Evolutionary conservation across 2,329 filamentous ascomycete genomes (phyloP), one percentile per base, ranked within the genome.

Genomic region (Talaromyces sp.): DNA sequence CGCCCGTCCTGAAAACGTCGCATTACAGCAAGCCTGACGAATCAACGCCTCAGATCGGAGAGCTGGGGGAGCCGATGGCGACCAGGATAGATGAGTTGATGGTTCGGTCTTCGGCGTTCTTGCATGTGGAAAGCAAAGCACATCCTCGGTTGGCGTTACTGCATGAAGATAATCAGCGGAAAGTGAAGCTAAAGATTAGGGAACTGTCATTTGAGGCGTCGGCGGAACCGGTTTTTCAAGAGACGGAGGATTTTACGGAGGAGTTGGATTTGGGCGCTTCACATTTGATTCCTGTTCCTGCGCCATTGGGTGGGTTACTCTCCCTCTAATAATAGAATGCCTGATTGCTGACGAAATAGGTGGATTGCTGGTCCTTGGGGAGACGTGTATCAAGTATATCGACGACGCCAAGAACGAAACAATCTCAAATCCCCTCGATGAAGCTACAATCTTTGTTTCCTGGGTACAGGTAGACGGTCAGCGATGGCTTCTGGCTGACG

Each of bases 401-500:
- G 90, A 96, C 70, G 90, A 92, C 64, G 83, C 89, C 37, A 90
- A 79, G 25, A 88, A 88, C 66, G 84, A 86, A 37, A 83, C 83
- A 12, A 83, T 92, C 12, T 85, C 87, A 18, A 83, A 87, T 8
- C 79, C 82, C 0, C 77, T 97, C 2, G 81, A 86, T 0, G 87
- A 93, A 62, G 85, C 92, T 0, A 92, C 89, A 2, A 88, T 96
- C 39, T 98, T 96, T 69, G 89, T 95, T n/a, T 87, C 92, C 1
- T 99, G 93, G 93, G 90, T 90, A 66, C 86, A 88, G 69, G 87
- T 95, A 58, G 91, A 98, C 70, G 86, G 87, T 25, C 88, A 89
- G 42, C 84, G 89, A 69, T 98, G 92, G 79, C 81, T 97, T n/a
- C 79, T 99, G 2, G 92, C 90, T 1, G 95, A 99, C 72, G 92